Percentiles rank a stretch among this genome's conserved stretches.
These are phyloP conservation scores for Pachysandra terminalis DNA, from an alignment of 164 flowering plant genomes.

Conservation along the genomic window DNA sequence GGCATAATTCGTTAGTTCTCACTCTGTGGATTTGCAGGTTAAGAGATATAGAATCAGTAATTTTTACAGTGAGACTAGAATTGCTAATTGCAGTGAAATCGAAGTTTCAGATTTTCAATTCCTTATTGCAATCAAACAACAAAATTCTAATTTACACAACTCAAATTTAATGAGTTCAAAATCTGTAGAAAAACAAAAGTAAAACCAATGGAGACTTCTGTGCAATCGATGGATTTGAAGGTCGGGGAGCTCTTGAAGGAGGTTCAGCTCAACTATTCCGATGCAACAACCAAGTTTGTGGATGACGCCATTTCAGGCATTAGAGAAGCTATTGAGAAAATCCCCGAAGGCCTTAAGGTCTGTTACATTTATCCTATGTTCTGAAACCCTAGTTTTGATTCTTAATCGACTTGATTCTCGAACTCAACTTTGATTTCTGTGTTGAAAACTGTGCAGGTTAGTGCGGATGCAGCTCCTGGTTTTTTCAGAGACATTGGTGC, in stretches of 20 bases:
- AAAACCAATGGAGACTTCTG: slow-evolving; percentile 15
- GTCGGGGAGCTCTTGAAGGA: slow-evolving; percentile 66
- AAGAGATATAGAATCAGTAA: background rate
- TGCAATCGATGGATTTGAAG: slow-evolving; percentile 40
- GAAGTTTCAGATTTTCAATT: too few species aligned
- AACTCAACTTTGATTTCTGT: background rate
- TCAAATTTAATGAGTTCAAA: too few species aligned
- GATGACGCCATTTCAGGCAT: slow-evolving; percentile 59
- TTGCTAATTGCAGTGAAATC: too few species aligned
- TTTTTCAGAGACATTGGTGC: slow-evolving; percentile 77
- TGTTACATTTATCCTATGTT: background rate
- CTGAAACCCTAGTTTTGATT: slow-evolving; percentile 1
- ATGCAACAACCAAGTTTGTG: slow-evolving; percentile 39
- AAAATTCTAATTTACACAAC: too few species aligned
- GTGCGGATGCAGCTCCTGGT: slow-evolving; percentile 60
- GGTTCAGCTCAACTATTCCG: slow-evolving; percentile 54
- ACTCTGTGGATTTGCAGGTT: slow-evolving; percentile 13
- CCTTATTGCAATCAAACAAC: too few species aligned
- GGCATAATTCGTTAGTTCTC: background rate
- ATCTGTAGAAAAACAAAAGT: too few species aligned
- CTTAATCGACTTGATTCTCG: background rate
- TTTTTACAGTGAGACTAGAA: background rate
- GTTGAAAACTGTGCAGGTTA: slow-evolving; percentile 42
- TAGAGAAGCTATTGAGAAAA: slow-evolving; percentile 41
- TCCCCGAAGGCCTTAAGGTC: slow-evolving; percentile 59